Conservation (phyloP, 2,329 filamentous ascomycete species). For the Colletotrichum camelliae region DNA sequence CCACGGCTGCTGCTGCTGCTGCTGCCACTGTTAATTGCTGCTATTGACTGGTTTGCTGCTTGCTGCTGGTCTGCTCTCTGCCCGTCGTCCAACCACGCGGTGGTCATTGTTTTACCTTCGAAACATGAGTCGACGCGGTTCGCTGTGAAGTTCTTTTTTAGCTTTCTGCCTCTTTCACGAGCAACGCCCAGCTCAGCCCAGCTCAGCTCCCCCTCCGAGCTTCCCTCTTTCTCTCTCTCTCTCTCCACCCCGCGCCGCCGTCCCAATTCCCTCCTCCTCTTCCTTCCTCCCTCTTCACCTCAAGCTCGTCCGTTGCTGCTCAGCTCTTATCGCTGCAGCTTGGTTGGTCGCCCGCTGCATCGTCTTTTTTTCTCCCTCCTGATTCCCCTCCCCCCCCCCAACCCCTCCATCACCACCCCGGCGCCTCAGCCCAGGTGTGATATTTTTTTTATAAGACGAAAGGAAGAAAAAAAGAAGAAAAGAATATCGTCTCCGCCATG, state of each 20-base stretch:
- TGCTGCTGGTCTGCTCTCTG: neutral
- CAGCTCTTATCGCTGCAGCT: neutral
- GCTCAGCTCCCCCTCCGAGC: neutral
- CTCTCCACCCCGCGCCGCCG: neutral
- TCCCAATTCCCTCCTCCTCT: neutral
- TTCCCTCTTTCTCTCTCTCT: neutral
- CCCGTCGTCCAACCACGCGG: constrained; percentile 4
- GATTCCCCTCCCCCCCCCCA: neutral
- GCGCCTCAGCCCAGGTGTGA: neutral
- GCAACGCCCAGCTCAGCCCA: neutral
- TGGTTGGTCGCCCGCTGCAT: neutral
- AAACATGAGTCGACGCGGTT: constrained; percentile 9
- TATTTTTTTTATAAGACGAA: neutral
- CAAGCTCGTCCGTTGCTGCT: neutral
- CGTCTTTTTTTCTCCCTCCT: neutral
- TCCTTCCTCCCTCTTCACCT: neutral
- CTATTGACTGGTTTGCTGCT: neutral
- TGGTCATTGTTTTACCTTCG: constrained; percentile 10
- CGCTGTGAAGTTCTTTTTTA: neutral
- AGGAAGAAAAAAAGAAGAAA: neutral
- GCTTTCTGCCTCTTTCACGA: constrained; percentile 10
- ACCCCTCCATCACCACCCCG: neutral
- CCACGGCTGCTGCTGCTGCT: neutral
- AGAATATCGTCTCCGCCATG: constrained; percentile 27
- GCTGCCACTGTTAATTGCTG: neutral